Evolutionary conservation across 2,329 filamentous ascomycete genomes (phyloP).

Genomic region (Fonsecaea multimorphosa): DNA sequence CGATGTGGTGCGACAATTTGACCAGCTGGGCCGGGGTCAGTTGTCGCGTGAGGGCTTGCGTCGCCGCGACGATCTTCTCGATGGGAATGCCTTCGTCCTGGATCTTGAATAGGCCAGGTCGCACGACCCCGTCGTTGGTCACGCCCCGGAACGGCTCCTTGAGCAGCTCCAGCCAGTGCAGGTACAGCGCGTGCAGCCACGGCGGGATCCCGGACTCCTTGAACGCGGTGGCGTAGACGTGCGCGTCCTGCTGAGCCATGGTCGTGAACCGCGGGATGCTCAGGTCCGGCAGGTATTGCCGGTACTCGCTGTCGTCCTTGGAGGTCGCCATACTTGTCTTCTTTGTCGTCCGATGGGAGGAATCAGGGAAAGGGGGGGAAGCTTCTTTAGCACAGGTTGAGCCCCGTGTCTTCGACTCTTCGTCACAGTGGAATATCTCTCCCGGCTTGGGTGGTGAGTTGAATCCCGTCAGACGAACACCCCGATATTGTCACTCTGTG

Average conservation of each 20-base stretch:
- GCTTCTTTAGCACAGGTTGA: no score
- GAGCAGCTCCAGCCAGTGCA: slow-evolving; percentile 63
- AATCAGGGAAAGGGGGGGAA: no score
- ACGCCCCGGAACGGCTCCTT: slow-evolving; percentile 74
- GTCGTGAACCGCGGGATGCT: slow-evolving; percentile 65
- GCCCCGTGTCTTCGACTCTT: no score
- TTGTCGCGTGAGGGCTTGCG: slow-evolving; percentile 54
- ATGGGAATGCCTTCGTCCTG: slow-evolving; percentile 70
- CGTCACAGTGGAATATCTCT: no score
- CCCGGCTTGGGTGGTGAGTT: neutral
- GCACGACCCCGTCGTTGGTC: slow-evolving; percentile 68
- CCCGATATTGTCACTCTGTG: neutral
- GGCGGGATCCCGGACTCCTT: slow-evolving; percentile 65
- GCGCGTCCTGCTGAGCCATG: slow-evolving; percentile 67
- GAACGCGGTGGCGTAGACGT: slow-evolving; percentile 67
- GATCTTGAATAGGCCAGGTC: slow-evolving; percentile 61
- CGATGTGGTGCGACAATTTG: slow-evolving; percentile 65
- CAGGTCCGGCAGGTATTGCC: slow-evolving; percentile 68
- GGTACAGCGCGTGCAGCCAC: slow-evolving; percentile 68
- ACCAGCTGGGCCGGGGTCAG: slow-evolving; percentile 59
- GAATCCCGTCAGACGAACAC: neutral
- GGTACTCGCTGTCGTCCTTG: slow-evolving; percentile 50
- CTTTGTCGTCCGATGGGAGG: no score
- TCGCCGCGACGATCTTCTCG: slow-evolving; percentile 60
- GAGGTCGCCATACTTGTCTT: slow-evolving; percentile 22